Evolutionary conservation across 1,284 basidiomycete species (phyloP).

Genomic region (Erythrobasidium hasegawianum): DNA sequence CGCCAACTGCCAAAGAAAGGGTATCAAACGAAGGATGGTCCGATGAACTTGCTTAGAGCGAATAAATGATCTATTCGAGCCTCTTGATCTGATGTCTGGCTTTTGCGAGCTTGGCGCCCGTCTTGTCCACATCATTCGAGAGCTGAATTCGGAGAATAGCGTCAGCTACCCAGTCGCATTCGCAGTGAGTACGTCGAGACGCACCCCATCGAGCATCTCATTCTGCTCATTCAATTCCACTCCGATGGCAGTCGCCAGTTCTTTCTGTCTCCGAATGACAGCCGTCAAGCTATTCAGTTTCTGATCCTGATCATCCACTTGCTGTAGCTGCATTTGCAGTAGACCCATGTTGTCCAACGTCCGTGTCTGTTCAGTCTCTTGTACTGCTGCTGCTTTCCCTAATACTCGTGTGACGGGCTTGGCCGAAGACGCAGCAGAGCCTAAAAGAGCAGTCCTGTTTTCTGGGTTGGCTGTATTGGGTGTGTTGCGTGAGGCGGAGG

Average conservation of each 20-base stretch:
- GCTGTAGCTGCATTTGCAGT: constrained; percentile 69
- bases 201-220: constrained; percentile 65
- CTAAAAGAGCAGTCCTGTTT: constrained; percentile 14
- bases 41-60: no score
- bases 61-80: constrained; percentile 19
- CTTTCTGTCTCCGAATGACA: constrained; percentile 71
- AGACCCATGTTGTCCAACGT: constrained; percentile 79
- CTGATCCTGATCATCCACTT: constrained; percentile 77
- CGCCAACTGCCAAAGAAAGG: no score
- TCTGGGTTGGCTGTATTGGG: not conserved
- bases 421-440: no score
- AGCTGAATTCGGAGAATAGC: constrained; percentile 6
- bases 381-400: constrained; percentile 53
- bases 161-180: not conserved
- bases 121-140: constrained; percentile 35
- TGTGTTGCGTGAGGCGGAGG: constrained; percentile 20
- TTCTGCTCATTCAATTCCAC: constrained; percentile 79
- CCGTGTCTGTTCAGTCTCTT: constrained; percentile 80
- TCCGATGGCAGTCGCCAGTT: constrained; percentile 81
- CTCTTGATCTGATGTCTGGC: constrained; percentile 32
- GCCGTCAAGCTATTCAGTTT: constrained; percentile 74
- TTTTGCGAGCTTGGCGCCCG: constrained; percentile 32
- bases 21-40: not conserved
- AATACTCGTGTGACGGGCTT: constrained; percentile 53
- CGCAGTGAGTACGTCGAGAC: not conserved